Evolutionary conservation across 192 early-diverging fungal genomes (phyloP), one percentile per base, ranked within the genome.

Genomic region (Lobosporangium transversale): DNA sequence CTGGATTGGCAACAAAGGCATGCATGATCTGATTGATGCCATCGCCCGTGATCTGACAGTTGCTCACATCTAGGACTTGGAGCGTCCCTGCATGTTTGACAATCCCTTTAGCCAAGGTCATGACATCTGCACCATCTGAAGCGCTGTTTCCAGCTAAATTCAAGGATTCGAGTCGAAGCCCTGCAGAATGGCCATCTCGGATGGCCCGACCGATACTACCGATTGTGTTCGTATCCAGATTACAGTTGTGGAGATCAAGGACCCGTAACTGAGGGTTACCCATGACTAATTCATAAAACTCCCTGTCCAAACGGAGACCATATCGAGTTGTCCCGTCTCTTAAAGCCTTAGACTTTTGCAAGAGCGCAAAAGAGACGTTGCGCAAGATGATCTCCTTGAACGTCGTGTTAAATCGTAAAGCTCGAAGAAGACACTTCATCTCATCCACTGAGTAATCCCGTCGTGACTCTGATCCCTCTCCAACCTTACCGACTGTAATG

Each of bases 11-110:
- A 20, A 76, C 73, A 50, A 76, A 76, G 26, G 73, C 63, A 31
- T 76, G 73, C 73, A 76, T 76, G 45, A 76, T 54, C 37, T 76
- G 73, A 42, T 76, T 76, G 64, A 76, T 76, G 23, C 73, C 73
- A 35, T 76, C 73, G 2, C 73, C 73, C 0, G 73, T 76, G 33
- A 76, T 76, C 45, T 76, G 63, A 27, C 73, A 76, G 45, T 76
- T 56, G 8, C 73, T 59, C 3, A 76, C 59, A 37, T 66, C 58
- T 24, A 76, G 20, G 3, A 21, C 32, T 20, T 76, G 73, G 0
- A 76, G 36, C 0, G 73, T 76, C 10, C 73, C 73, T 20, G 73
- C 73, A 11, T 76, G 73, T 47, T 76, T 76, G 53, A 76, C 73
- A 24, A 76, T 67, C 12, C 73, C 73, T 53, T 76, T 76, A 36